These are phyloP conservation scores for Phytophthora agathidicida DNA, from an alignment of 352 stramenopile species.

Conservation along the genomic window DNA sequence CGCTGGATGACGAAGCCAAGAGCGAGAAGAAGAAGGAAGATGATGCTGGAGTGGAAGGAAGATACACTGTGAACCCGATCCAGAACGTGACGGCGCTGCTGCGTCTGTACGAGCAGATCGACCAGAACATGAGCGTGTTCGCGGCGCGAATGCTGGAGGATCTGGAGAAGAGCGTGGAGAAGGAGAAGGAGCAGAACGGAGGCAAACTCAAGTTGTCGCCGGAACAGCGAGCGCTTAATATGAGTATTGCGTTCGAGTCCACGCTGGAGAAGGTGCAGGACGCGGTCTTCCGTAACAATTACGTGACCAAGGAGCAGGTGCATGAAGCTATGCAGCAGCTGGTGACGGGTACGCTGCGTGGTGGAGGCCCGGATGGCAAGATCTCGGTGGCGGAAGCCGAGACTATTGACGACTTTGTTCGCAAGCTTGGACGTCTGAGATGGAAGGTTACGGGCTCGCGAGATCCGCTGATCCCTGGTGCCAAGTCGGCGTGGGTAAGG, in stretches of 20 bases:
- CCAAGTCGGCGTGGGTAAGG: conserved; percentile 48
- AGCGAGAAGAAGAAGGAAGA: conserved; percentile 30
- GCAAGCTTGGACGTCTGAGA: conserved; percentile 68
- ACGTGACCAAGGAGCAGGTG: conserved; percentile 82
- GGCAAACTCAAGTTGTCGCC: conserved; percentile 56
- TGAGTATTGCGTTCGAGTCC: conserved; percentile 84
- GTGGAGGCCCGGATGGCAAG: conserved; percentile 51
- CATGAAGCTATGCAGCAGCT: conserved; percentile 72
- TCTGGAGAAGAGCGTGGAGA: conserved; percentile 59
- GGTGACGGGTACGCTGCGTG: conserved; percentile 57
- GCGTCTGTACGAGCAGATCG: conserved; percentile 82
- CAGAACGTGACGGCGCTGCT: conserved; percentile 74
- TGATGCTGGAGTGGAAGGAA: conserved; percentile 17
- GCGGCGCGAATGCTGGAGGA: conserved; percentile 72
- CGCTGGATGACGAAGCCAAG: conserved; percentile 6
- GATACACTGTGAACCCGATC: conserved; percentile 68
- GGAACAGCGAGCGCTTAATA: conserved; percentile 78
- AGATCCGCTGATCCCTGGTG: conserved; percentile 64
- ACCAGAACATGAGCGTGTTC: conserved; percentile 86
- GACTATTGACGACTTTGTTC: conserved; percentile 74
- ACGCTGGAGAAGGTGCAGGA: conserved; percentile 85
- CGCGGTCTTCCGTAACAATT: conserved; percentile 85
- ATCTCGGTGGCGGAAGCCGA: conserved; percentile 72
- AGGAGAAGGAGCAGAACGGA: conserved; percentile 49
- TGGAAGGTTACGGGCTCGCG: conserved; percentile 85